Evolutionary conservation across 306 rosid species (phyloP).

Genomic region (Neltuma alba): DNA sequence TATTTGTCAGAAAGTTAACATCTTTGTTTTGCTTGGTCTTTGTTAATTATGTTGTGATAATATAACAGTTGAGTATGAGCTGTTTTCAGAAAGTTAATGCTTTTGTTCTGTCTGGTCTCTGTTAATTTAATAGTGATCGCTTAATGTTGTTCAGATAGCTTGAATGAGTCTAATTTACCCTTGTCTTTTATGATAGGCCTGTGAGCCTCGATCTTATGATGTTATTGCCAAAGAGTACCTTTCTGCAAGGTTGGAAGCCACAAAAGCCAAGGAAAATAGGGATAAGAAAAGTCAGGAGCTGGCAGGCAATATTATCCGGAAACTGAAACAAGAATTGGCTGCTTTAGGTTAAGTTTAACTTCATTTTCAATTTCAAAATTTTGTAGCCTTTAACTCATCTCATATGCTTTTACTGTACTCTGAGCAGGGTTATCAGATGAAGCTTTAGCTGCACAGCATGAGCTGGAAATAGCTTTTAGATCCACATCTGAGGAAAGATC

Average conservation of each 20-base stretch:
- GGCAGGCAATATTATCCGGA: slow-evolving; percentile 72
- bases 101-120: background rate
- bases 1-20: background rate
- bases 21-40: slow-evolving; percentile 19
- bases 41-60: background rate
- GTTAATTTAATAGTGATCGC: background rate
- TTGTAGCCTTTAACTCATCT: slow-evolving; percentile 23
- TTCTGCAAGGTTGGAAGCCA: slow-evolving; percentile 84
- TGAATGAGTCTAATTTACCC: slow-evolving; percentile 24
- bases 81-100: background rate
- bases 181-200: slow-evolving; percentile 48
- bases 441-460: slow-evolving; percentile 63
- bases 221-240: slow-evolving; percentile 78
- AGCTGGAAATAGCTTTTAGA: slow-evolving; percentile 55
- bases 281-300: slow-evolving; percentile 77
- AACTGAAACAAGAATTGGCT: slow-evolving; percentile 81
- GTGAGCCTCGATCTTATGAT: slow-evolving; percentile 71
- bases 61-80: background rate
- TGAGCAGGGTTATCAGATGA: slow-evolving; percentile 77
- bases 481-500: slow-evolving; percentile 46
- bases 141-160: background rate
- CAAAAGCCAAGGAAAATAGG: slow-evolving; percentile 69
- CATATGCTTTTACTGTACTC: slow-evolving; percentile 29
- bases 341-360: slow-evolving; percentile 59
- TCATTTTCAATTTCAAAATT: slow-evolving; percentile 35